Percentiles rank a stretch among this genome's conserved stretches.
phyloP scores from a whole-genome alignment of 23 red algal species.

The Gracilaria caudata region DNA sequence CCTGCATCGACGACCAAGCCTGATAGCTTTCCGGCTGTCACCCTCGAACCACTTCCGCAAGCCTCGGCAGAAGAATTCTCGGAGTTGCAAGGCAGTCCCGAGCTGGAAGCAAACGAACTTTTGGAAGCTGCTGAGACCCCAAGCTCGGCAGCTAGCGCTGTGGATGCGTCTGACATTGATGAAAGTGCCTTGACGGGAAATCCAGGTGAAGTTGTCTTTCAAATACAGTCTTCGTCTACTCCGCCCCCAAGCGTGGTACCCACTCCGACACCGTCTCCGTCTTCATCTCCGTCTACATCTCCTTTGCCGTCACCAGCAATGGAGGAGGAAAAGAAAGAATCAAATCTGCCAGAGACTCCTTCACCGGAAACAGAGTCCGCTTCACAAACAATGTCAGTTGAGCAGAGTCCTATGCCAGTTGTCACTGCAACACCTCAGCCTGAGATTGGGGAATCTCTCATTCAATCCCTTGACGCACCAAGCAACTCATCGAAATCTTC shows the following conservation, averaged over 20 bases:
- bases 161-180: slow-evolving; percentile 3
- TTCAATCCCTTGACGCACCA: neutral
- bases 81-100: neutral
- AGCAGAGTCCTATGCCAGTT: neutral
- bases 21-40: neutral
- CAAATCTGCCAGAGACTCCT: neutral
- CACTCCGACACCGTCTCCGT: neutral
- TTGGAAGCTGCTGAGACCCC: neutral
- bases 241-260: slow-evolving; percentile 2
- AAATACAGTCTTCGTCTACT: neutral
- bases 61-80: slow-evolving; percentile 1
- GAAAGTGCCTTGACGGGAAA: neutral
- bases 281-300: neutral
- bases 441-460: slow-evolving; percentile 8
- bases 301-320: neutral
- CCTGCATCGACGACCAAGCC: neutral
- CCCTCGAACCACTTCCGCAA: slow-evolving; percentile 10
- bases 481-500: neutral
- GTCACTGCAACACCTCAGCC: neutral
- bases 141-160: neutral
- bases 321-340: neutral
- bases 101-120: neutral
- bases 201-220: neutral
- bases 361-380: neutral
- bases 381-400: neutral